Base-by-base conservation (phyloP, 139 green algal species). In the Asterochloris erici region DNA sequence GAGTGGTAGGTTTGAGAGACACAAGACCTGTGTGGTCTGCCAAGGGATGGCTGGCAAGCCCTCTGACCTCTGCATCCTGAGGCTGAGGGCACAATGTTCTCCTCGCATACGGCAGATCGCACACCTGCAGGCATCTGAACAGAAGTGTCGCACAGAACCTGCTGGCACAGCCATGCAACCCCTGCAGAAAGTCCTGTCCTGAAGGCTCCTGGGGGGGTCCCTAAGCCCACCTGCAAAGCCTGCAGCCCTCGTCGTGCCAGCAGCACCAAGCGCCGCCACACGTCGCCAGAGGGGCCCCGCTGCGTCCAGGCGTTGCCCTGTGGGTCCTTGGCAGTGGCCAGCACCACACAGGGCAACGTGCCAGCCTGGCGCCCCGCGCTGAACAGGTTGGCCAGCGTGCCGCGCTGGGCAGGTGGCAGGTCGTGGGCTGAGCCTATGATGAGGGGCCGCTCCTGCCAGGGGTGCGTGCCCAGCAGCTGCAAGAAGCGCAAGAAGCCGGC, bases 401-500 rank as follows among this genome's bases (percentile, higher is more conserved):
- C 54, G 1, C 86, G 83, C 63, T 85, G 76, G 0, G 78, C 77
- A 26, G 76, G 70, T 12, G n/a, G 81, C 14, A 94, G 74, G 80
- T 93, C 87, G 10, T 66, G 26, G 12, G 81, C 47, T 11, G 91
- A 90, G 87, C 95, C 92, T 9, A 95, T 84, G 16, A 96, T 64
- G 68, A 97, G 87, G 10, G 93, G 90, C 13, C 82, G 69, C 13
- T 85, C 73, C 0, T 47, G 17, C 92, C 92, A 97, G 28, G 92
- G 88, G 84, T 94, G 90, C 38, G 79, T 70, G 9, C 79, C 80
- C 68, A 97, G 83, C 81, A 95, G 85, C 16, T 90, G 81, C 69
- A 97, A 88, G 84, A 95, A 94, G 27, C 86, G 83, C n/a, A 95
- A 78, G 23, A 97, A 91, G 54, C 93, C 93, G 83, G 90, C 63